Evolutionary conservation across 352 stramenopile species (phyloP).

Genomic region (Phytopythium oedochilum): DNA sequence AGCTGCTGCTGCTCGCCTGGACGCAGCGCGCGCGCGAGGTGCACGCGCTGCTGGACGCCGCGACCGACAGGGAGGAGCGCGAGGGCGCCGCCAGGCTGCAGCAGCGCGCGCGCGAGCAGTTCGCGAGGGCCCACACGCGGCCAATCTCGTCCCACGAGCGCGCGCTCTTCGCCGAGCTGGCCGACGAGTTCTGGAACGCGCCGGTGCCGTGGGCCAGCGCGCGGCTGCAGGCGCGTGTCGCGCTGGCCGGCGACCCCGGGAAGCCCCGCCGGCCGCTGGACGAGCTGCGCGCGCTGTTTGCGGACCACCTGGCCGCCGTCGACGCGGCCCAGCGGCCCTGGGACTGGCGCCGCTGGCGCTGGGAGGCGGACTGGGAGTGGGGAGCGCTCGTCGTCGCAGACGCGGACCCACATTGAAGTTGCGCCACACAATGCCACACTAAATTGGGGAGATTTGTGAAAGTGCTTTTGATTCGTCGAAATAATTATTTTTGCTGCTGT

Average conservation of each 20-base stretch:
- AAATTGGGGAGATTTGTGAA: too few relatives aligned
- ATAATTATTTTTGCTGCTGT: too few relatives aligned
- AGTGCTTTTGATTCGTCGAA: not conserved
- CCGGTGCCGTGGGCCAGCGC: conserved; percentile 42
- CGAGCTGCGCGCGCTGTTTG: conserved; percentile 40
- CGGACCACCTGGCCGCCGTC: conserved; percentile 16
- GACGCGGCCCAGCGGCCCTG: conserved; percentile 24
- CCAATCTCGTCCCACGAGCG: conserved; percentile 31
- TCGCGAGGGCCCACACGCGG: conserved; percentile 29
- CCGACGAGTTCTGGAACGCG: conserved; percentile 71
- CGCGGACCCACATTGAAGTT: not conserved
- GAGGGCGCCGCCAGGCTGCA: conserved; percentile 19
- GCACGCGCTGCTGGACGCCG: conserved; percentile 38
- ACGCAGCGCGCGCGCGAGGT: conserved; percentile 47
- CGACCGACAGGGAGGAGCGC: conserved; percentile 54
- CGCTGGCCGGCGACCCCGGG: conserved; percentile 15
- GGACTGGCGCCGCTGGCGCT: conserved; percentile 39
- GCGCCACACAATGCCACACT: not conserved
- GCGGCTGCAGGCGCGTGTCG: conserved; percentile 23
- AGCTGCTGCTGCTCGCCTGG: conserved; percentile 61
- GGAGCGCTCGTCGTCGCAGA: conserved; percentile 17
- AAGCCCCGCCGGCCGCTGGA: conserved; percentile 24
- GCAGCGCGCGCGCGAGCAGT: conserved; percentile 30
- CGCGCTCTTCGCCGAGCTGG: conserved; percentile 43
- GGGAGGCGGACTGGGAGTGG: conserved; percentile 48